phyloP scores from a whole-genome alignment of 2,329 filamentous ascomycete genomes.

The Fusarium burgessii region DNA sequence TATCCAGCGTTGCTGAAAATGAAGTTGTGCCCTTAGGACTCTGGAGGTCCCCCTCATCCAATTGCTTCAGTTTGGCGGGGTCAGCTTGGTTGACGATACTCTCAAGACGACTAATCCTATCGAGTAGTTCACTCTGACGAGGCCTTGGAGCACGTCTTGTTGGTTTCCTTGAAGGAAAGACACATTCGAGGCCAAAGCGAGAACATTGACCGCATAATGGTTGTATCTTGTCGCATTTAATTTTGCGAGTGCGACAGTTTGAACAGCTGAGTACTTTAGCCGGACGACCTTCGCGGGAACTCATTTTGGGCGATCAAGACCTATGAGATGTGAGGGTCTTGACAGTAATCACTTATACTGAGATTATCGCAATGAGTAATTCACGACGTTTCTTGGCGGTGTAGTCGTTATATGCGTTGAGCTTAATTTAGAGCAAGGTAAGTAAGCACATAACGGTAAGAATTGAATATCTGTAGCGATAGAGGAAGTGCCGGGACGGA shows the following conservation, averaged over 20 bases:
- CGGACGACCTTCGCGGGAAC: constrained; percentile 24
- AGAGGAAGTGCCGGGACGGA: constrained; percentile 21
- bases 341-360: background rate
- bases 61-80: constrained; percentile 46
- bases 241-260: constrained; percentile 72
- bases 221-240: constrained; percentile 68
- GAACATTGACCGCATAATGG: constrained; percentile 66
- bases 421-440: constrained; percentile 6
- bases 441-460: background rate
- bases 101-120: constrained; percentile 59
- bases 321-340: background rate
- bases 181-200: constrained; percentile 60
- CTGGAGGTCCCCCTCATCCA: constrained; percentile 37
- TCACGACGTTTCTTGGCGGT: background rate
- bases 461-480: background rate
- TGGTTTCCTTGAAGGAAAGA: constrained; percentile 60
- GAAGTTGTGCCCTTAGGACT: background rate
- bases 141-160: constrained; percentile 55
- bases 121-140: constrained; percentile 58
- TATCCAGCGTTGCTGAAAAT: constrained; percentile 20
- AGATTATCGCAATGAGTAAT: background rate
- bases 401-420: constrained; percentile 22
- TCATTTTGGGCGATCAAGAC: constrained; percentile 33
- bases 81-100: constrained; percentile 60
- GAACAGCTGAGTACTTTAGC: constrained; percentile 64